Base-by-base conservation (phyloP, 1,284 basidiomycete genomes). In the Boletus hoseneyae region DNA sequence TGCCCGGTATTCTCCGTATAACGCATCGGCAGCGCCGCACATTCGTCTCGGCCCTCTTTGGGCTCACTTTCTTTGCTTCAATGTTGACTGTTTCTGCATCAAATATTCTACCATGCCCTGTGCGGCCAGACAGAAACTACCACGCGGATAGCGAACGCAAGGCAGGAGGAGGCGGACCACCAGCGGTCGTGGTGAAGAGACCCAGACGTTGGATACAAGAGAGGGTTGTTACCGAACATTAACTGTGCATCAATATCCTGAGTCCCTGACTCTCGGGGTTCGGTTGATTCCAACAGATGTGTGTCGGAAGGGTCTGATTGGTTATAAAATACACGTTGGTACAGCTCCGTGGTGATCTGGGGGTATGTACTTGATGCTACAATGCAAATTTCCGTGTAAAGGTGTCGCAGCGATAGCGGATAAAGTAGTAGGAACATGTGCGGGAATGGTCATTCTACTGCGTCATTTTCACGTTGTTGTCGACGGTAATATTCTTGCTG, bases 171-270 rank as follows among this genome's bases (percentile, higher is more conserved):
- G 62, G 52, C 23, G 62, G 60, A 50, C 62, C 63, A 25, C 65
- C 76, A 27, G 73, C 73, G 12, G 73, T 85, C 3, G 67, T 75
- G n/a, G 76, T 79, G 56, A 87, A 80, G 70, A 73, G 78, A 48
- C 82, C 85, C n/a, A 76, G 80, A 61, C 75, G 85, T 56, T 91
- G 87, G 87, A 90, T 91, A 64, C 83, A 89, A 68, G 87, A 91
- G 68, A 84, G 73, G 61, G 63, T 38, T 38, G 49, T 59, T 35
- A 40, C 57, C 11, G 57, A 63, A 36, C 53, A 42, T 49, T 65
- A 42, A 59, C n/a, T 29, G 23, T 30, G 13, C 46, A 46, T 59
- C 29, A 40, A 57, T 57, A 12, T 36, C 29, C 12, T 13, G 29
- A 30, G 6, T 25, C 23, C 23, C 23, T 25, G 6, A 25, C 23